Conservation (phyloP, 495 filamentous ascomycete genomes). For the Penicillium canariense region DNA sequence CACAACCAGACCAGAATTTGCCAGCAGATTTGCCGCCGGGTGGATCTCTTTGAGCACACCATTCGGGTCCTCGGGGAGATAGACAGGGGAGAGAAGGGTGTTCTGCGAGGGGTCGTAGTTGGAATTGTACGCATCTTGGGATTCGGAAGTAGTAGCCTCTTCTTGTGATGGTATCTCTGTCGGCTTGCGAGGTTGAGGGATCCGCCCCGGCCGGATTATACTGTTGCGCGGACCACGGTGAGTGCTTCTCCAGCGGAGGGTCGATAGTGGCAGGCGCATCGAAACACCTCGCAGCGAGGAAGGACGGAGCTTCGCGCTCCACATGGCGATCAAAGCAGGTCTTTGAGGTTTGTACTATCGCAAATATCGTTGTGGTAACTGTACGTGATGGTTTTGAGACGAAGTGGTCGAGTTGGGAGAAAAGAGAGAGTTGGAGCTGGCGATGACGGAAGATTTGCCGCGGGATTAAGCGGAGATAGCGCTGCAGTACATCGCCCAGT, state of each 20-base stretch:
- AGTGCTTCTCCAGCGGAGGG: slow-evolving; percentile 26
- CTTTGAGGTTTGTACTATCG: neutral
- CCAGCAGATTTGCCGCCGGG: slow-evolving; percentile 56
- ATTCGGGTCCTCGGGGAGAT: slow-evolving; percentile 62
- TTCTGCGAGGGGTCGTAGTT: slow-evolving; percentile 45
- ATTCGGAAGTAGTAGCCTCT: slow-evolving; percentile 5
- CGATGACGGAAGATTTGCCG: slow-evolving; percentile 28
- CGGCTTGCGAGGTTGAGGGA: slow-evolving; percentile 7
- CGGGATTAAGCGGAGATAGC: slow-evolving; percentile 41
- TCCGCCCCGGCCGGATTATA: slow-evolving; percentile 27
- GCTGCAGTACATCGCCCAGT: neutral
- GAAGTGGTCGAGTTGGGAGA: neutral
- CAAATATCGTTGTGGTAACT: neutral
- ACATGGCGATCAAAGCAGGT: slow-evolving; percentile 22
- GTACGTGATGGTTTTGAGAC: neutral
- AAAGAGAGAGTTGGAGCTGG: neutral
- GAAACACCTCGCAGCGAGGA: slow-evolving; percentile 23
- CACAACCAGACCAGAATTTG: slow-evolving; percentile 63
- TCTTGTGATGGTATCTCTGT: slow-evolving; percentile 8
- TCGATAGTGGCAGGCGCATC: slow-evolving; percentile 31
- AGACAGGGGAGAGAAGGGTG: slow-evolving; percentile 50
- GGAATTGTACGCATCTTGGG: slow-evolving; percentile 16
- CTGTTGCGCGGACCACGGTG: slow-evolving; percentile 35
- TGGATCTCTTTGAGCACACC: slow-evolving; percentile 60
- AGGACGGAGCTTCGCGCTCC: slow-evolving; percentile 28